phyloP scores from a whole-genome alignment of 2,329 filamentous ascomycete species.

The Xylaria multiplex region DNA sequence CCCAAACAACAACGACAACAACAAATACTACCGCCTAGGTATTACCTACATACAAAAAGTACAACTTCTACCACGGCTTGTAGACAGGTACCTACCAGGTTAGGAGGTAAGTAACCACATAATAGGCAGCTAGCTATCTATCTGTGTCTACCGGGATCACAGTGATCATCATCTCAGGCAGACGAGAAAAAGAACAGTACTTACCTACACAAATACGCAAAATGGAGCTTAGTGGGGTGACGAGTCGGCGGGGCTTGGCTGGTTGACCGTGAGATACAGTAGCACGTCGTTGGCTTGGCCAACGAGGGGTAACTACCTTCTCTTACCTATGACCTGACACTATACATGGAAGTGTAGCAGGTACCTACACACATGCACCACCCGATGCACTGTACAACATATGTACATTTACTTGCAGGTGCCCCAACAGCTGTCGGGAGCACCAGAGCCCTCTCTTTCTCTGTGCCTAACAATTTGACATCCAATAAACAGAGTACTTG shows the following conservation, averaged over 20 bases:
- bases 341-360: no score
- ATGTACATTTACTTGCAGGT: slow-evolving; percentile 28
- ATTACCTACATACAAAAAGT: no score
- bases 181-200: no score
- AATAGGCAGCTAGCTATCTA: no score
- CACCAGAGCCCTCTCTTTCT: slow-evolving; percentile 11
- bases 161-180: no score
- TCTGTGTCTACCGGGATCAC: no score
- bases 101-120: neutral
- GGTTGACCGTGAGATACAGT: slow-evolving; percentile 27
- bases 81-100: neutral
- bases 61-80: no score
- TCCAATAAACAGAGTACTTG: slow-evolving; percentile 14
- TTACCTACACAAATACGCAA: no score
- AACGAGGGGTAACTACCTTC: slow-evolving; percentile 35
- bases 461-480: slow-evolving; percentile 16
- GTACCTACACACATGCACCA: slow-evolving; percentile 4
- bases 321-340: neutral
- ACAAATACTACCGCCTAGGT: no score
- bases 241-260: slow-evolving; percentile 29
- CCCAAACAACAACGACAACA: neutral
- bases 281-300: slow-evolving; percentile 28
- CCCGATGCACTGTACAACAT: slow-evolving; percentile 34
- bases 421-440: slow-evolving; percentile 14
- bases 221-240: slow-evolving; percentile 31